Evolutionary conservation across 345 rosid genomes (phyloP), one percentile per base, ranked within the genome.

Genomic region (Sonneratia alba): DNA sequence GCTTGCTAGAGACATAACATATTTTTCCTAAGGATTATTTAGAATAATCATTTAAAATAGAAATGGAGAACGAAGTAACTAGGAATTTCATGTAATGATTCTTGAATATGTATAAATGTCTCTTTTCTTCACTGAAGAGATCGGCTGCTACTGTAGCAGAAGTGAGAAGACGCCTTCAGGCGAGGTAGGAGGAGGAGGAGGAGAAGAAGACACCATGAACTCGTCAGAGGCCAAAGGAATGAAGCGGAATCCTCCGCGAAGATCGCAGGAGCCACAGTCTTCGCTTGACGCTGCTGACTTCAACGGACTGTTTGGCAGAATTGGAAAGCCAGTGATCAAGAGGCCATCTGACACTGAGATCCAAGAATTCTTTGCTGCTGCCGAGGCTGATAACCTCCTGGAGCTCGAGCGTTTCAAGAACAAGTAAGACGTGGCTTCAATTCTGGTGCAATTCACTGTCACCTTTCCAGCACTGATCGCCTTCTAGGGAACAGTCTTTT

Each of bases 321-420:
- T 21, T 16, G 51, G 48, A n/a, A 67, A 67, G 27, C 22, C 27
- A 19, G 86, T 76, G 81, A 80, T 72, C 48, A 74, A 80, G 72
- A 79, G 75, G 85, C 85, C 90, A 5, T 76, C 86, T 36, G 82
- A 77, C 49, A 42, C 71, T 0, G 92, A 93, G 75, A 77, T 93
- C 27, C 87, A 93, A 24, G 86, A 87, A 9, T 93, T 93, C 82
- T 93, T 93, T 49, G 66, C 73, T 0, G 80, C 73, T 40, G 87
- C 89, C 3, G 95, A 90, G 82, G 84, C 83, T 70, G 68, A 74
- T 1, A 69, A 81, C 45, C 84, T 38, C 32, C 36, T 34, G 8
- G 55, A 68, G 15, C 71, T 79, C 64, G 77, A 85, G 74, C 75
- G 68, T 51, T 83, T 85, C 66, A 68, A 75, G 16, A 82, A 86